Percentiles rank a stretch among this genome's conserved stretches.
Evolutionary conservation across 2,329 filamentous ascomycete genomes (phyloP).

Genomic region (Fusarium chlamydosporum): DNA sequence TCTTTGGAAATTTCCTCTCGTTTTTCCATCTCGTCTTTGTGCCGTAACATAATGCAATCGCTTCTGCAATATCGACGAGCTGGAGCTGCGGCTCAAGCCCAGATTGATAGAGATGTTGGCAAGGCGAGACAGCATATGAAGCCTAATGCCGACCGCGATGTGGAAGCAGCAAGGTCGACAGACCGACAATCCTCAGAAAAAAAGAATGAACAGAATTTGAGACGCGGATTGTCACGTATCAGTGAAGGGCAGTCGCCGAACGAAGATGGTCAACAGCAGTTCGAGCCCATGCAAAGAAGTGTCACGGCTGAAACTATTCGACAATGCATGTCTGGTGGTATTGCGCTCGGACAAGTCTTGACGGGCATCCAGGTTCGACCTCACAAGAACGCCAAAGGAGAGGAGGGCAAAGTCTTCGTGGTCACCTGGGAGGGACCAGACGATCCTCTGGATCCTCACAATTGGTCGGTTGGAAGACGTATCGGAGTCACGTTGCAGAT

Average conservation of each 20-base stretch:
- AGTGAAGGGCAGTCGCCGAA: not conserved
- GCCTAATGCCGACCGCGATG: not conserved
- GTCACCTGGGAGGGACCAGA: slow-evolving; percentile 53
- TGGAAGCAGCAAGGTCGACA: slow-evolving; percentile 5
- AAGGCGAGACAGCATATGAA: slow-evolving; percentile 12
- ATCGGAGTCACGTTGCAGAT: slow-evolving; percentile 60
- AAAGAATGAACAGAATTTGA: not conserved
- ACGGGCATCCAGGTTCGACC: slow-evolving; percentile 53
- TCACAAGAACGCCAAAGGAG: slow-evolving; percentile 41
- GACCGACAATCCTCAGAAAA: not conserved
- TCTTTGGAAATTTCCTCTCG: not conserved
- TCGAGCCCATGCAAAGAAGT: slow-evolving; percentile 7
- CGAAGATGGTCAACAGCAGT: not conserved
- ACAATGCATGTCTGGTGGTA: slow-evolving; percentile 26
- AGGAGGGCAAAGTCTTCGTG: slow-evolving; percentile 52
- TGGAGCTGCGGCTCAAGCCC: slow-evolving; percentile 39
- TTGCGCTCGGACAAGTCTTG: slow-evolving; percentile 50
- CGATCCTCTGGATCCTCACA: slow-evolving; percentile 62
- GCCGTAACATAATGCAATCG: slow-evolving; percentile 33
- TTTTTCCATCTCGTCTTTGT: not conserved
- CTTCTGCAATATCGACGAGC: slow-evolving; percentile 40
- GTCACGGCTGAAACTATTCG: slow-evolving; percentile 21
- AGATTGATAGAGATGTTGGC: slow-evolving; percentile 42
- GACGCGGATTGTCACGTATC: not conserved
- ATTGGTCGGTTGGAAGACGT: slow-evolving; percentile 59